Conservation (phyloP, 2,329 filamentous ascomycete genomes). For the Thelonectria blattea region DNA sequence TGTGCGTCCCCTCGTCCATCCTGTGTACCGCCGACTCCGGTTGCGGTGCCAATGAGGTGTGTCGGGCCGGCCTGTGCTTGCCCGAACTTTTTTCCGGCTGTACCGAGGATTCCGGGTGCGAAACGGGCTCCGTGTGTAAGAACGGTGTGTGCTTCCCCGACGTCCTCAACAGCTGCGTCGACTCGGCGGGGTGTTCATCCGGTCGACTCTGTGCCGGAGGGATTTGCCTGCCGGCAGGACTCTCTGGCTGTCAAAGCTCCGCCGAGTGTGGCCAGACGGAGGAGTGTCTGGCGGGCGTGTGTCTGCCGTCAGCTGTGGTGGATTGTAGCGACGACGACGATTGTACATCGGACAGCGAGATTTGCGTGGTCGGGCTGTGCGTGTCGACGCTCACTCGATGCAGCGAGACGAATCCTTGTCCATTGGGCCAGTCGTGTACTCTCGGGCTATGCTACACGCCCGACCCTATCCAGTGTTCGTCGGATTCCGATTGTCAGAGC, state of each 20-base stretch:
- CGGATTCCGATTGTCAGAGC: constrained; percentile 4
- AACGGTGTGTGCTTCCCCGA: constrained; percentile 8
- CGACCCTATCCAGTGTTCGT: background rate
- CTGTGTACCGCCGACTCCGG: constrained; percentile 6
- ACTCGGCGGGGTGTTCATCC: background rate
- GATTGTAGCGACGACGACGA: background rate
- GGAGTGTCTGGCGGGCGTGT: background rate
- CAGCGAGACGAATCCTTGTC: background rate
- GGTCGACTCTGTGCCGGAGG: constrained; percentile 3
- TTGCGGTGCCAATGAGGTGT: constrained; percentile 7
- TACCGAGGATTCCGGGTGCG: background rate
- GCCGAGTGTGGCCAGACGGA: constrained; percentile 6
- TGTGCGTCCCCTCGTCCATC: constrained; percentile 11
- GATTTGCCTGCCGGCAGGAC: constrained; percentile 6
- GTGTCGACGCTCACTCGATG: constrained; percentile 9
- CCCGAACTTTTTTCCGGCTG: background rate
- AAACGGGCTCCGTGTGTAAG: background rate
- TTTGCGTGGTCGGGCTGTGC: constrained; percentile 12
- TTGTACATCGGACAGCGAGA: constrained; percentile 7
- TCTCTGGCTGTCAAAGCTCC: constrained; percentile 1
- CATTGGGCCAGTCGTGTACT: constrained; percentile 2
- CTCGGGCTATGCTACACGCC: constrained; percentile 8
- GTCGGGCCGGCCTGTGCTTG: constrained; percentile 7
- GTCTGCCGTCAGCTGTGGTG: constrained; percentile 1
- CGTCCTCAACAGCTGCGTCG: constrained; percentile 1